Evolutionary conservation across 768 basidiomycete species (phyloP), one percentile per base, ranked within the genome.

Genomic region (Amanita jacksonii): DNA sequence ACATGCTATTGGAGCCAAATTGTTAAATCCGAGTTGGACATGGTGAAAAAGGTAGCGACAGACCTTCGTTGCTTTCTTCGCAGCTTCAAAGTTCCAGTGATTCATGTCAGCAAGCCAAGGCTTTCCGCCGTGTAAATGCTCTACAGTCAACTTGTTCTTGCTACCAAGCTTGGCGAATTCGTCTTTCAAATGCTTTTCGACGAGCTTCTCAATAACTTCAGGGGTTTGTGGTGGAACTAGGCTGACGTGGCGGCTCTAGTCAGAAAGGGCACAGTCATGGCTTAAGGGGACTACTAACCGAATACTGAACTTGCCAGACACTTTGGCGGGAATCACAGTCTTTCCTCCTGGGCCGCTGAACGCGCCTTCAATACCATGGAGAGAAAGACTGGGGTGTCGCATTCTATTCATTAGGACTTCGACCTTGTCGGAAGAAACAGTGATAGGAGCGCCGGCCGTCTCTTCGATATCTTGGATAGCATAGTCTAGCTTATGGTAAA

Each of bases 301-400:
- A 61, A 98, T 86, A 55, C 89, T 92, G 71, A 96, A 98, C 64
- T 96, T 96, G 34, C 92, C 92, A 27, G 74, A 61, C 8, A 85
- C 88, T 47, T 81, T 80, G 24, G 90, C 89, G 0, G 93, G 93
- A 46, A 97, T 98, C 55, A 97, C 93, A 0, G 93, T 97, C 76
- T 90, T 91, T 15, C 73, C 77, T 2, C 88, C 89, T 0, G 76
- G 72, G 0, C 77, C 79, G 43, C 76, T 87, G 69, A 93, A 96
- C 1, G 92, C 94, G 38, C 93, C 92, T 62, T 96, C 88, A 54
- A 98, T 93, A 8, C 94, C 94, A 59, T 98, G 93, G 19, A 98
- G 65, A 2, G 89, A 92, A 49, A 98, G 73, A 46, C 82, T 85
- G 2, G 93, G 87, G 53, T 76, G 69, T 25, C 91, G 78, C 93